Percentiles rank a stretch among this genome's conserved stretches.
Evolutionary conservation across 108 stramenopile species (phyloP).

Genomic region (Skeletonema grethae): DNA sequence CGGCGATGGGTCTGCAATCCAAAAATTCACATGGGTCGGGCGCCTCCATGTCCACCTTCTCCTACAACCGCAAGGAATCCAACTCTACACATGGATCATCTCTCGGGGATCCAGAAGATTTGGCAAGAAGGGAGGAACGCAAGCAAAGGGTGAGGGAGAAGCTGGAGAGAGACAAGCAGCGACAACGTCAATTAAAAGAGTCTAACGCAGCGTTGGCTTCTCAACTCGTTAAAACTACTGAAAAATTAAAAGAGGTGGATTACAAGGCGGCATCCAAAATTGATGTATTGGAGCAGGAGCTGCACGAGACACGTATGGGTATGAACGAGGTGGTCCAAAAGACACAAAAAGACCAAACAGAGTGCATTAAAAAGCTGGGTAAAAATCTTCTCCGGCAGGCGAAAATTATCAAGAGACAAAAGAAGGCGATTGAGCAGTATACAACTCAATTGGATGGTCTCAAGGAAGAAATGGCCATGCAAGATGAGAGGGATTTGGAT

Average conservation of each 20-base stretch:
- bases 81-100: neutral
- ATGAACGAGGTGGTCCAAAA: conserved; percentile 12
- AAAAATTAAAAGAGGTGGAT: conserved; percentile 40
- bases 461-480: conserved; percentile 50
- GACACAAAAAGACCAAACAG: conserved; percentile 20
- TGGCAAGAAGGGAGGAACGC: conserved; percentile 14
- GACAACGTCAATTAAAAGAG: conserved; percentile 13
- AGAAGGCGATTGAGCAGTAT: conserved; percentile 31
- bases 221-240: conserved; percentile 22
- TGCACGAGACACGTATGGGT: conserved; percentile 18
- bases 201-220: conserved; percentile 26
- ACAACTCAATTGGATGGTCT: conserved; percentile 33
- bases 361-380: conserved; percentile 45
- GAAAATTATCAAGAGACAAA: conserved; percentile 38
- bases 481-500: conserved; percentile 40
- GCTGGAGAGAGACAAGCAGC: conserved; percentile 28
- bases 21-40: neutral
- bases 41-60: neutral
- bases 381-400: conserved; percentile 44
- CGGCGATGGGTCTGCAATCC: neutral
- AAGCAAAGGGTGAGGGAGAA: conserved; percentile 35
- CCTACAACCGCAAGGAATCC: neutral
- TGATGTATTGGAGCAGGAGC: conserved; percentile 27
- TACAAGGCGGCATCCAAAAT: conserved; percentile 30
- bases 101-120: neutral